phyloP scores from a whole-genome alignment of 2,329 filamentous ascomycete species.

The Nothophaeocryptopus gaeumannii region DNA sequence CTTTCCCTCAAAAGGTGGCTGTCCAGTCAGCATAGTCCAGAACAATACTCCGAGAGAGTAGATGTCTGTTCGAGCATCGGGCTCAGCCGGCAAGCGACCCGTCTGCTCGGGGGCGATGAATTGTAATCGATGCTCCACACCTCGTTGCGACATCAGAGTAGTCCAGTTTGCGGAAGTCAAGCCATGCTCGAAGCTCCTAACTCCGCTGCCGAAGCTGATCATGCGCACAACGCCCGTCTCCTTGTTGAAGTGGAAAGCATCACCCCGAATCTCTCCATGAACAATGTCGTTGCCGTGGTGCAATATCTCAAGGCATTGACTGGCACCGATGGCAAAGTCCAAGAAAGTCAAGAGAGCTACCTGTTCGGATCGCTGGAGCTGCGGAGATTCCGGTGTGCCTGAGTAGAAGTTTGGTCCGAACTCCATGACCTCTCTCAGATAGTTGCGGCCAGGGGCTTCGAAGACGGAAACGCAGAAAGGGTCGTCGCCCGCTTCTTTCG shows the following conservation, averaged over 20 bases:
- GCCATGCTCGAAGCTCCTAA: conserved; percentile 86
- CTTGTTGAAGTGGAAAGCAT: conserved; percentile 82
- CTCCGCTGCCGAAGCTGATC: conserved; percentile 80
- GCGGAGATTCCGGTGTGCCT: conserved; percentile 25
- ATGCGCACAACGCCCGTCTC: conserved; percentile 72
- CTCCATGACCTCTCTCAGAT: conserved; percentile 66
- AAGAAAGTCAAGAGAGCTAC: conserved; percentile 69
- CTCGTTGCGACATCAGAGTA: conserved; percentile 74
- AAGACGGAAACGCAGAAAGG: conserved; percentile 78
- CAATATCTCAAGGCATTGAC: conserved; percentile 82
- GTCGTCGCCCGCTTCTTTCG: conserved; percentile 65
- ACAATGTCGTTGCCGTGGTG: conserved; percentile 84
- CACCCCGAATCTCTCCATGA: conserved; percentile 85
- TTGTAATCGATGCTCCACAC: conserved; percentile 82
- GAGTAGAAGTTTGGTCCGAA: conserved; percentile 64
- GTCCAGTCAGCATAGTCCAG: conserved; percentile 78
- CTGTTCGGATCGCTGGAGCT: conserved; percentile 14
- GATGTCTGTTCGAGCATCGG: conserved; percentile 87
- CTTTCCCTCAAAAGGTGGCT: conserved; percentile 74
- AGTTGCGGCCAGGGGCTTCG: conserved; percentile 72
- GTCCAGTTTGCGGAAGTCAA: conserved; percentile 83
- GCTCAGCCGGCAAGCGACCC: conserved; percentile 85
- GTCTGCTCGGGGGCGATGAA: conserved; percentile 96
- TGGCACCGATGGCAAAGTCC: conserved; percentile 85
- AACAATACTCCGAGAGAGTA: conserved; percentile 88